phyloP scores from a whole-genome alignment of 805 yeast genomes.

The Yamadazyma phyllophila region DNA sequence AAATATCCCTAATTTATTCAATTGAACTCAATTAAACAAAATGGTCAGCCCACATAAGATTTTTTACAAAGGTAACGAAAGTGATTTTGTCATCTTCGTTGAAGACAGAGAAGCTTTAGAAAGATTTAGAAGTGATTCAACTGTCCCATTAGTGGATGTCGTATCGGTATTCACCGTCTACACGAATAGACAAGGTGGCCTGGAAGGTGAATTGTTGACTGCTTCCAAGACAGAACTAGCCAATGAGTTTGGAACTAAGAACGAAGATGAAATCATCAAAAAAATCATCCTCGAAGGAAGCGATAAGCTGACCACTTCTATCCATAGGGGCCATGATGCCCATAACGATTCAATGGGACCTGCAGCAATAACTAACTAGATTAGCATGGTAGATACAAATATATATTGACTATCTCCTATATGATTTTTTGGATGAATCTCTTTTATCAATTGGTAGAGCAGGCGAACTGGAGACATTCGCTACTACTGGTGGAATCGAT shows the following conservation, averaged over 20 bases:
- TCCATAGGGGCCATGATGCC: constrained; percentile 26
- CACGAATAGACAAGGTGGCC: constrained; percentile 60
- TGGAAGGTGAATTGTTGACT: constrained; percentile 67
- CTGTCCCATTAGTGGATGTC: constrained; percentile 58
- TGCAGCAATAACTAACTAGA: constrained; percentile 8
- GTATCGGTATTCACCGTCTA: constrained; percentile 68
- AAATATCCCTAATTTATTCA: not conserved
- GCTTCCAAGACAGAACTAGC: constrained; percentile 66
- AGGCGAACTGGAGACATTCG: too few relatives aligned
- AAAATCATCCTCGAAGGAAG: constrained; percentile 60
- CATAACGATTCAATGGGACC: constrained; percentile 45
- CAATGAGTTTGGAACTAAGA: constrained; percentile 65
- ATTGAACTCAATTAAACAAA: not conserved
- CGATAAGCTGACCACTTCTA: constrained; percentile 30
- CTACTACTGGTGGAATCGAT: not conserved
- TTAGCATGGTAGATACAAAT: not conserved
- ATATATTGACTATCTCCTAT: not conserved
- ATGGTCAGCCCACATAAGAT: constrained; percentile 40
- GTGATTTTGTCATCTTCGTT: constrained; percentile 66
- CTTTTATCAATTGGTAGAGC: too few relatives aligned
- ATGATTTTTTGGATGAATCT: not conserved
- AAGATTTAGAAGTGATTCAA: constrained; percentile 49
- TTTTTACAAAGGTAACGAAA: constrained; percentile 61
- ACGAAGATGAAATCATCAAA: constrained; percentile 55
- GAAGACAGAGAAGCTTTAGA: constrained; percentile 51